Evolutionary conservation across 2,329 filamentous ascomycete species (phyloP), one percentile per base, ranked within the genome.

Genomic region (Colletotrichum lindemuthianum): DNA sequence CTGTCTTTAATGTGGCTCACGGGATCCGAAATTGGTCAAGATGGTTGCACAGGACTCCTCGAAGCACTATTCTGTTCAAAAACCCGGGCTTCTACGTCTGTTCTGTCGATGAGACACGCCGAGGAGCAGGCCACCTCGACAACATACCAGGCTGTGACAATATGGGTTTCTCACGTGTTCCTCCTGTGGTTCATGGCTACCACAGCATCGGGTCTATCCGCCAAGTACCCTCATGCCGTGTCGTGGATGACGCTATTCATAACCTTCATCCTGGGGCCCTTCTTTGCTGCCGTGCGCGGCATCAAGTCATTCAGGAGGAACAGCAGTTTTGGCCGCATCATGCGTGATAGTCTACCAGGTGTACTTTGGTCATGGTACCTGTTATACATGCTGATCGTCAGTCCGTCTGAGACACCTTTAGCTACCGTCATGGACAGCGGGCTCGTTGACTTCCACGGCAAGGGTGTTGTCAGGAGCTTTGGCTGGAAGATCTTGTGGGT

Each of bases 41-140:
- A 60, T 10, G 9, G 51, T 10, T 36, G 36, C 36, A 56, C 51
- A 13, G 44, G 59, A n/a, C 43, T 60, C 13, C 13, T 41, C 33
- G 44, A 60, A 44, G 36, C 15, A 12, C 37, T 56, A 9, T 3
- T 49, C 16, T 36, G 58, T 13, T n/a, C 41, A 16, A 9, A 24
- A 4, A 11, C 4, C 8, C 37, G 34, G 12, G 24, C 36, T 49
- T 24, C 50, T 40, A 16, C 49, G 36, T 16, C 15, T 24, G 12
- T 3, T 24, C 24, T 24, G 24, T 24, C 24, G 24, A 24, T 24
- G 24, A 24, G 24, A 24, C 24, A 52, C 16, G 15, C 13, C 1
- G 12, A 34, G 32, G 50, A 40, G 11, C 13, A 41, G 13, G 12
- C 15, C 40, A 7, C 4, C 13, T 7, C 50, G 16, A 33, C 50